These are phyloP conservation scores for Umbelopsis sp. DNA, from an alignment of 192 early-diverging fungal species.

Conservation along the genomic window DNA sequence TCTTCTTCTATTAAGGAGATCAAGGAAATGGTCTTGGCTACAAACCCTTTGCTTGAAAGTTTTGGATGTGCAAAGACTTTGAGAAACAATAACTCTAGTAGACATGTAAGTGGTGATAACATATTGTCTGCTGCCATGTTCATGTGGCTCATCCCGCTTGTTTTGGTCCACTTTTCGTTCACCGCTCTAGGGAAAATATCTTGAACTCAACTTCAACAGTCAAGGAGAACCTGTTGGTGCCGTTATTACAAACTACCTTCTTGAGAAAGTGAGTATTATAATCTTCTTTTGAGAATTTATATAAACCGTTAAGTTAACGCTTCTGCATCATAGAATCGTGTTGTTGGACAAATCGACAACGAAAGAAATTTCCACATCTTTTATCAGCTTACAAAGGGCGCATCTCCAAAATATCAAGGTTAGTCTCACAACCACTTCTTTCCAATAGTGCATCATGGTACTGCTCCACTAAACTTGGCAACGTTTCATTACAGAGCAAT, in stretches of 20 bases:
- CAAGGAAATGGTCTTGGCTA: constrained; percentile 98
- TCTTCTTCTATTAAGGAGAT: constrained; percentile 86
- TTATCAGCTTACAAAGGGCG: constrained; percentile 87
- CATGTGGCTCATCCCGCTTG: background rate
- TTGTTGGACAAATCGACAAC: constrained; percentile 89
- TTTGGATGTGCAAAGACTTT: constrained; percentile 99
- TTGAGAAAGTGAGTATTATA: constrained; percentile 77
- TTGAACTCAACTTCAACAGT: constrained; percentile 96
- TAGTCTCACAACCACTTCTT: constrained; percentile 13
- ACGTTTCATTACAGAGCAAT: constrained; percentile 45
- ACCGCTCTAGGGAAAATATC: constrained; percentile 87
- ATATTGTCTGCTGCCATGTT: background rate
- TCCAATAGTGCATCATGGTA: no score
- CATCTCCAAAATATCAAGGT: constrained; percentile 71
- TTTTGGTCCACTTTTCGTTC: background rate
- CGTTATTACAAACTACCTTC: constrained; percentile 95
- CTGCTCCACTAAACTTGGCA: no score
- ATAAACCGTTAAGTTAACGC: background rate
- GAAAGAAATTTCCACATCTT: constrained; percentile 99
- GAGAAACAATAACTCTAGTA: constrained; percentile 97
- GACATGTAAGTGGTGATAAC: constrained; percentile 69
- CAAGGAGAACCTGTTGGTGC: constrained; percentile 95
- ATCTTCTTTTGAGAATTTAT: background rate
- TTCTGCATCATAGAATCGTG: constrained; percentile 66
- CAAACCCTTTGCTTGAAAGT: constrained; percentile 96